phyloP scores from a whole-genome alignment of 306 rosid genomes.

The Acacia acuminata region DNA sequence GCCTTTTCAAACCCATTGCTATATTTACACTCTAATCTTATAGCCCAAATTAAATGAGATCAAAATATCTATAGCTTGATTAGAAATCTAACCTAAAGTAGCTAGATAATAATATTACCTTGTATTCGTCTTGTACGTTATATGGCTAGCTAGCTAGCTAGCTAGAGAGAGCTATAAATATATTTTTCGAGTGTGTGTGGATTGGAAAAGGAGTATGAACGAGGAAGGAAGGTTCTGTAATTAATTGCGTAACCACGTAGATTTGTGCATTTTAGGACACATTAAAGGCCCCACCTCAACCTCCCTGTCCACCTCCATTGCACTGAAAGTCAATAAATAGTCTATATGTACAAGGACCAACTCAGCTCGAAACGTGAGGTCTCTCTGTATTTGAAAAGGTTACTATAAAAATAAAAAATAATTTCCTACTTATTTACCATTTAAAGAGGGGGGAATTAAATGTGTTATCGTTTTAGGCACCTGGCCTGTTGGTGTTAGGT shows the following conservation, averaged over 20 bases:
- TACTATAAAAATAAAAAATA: neutral
- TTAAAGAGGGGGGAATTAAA: neutral
- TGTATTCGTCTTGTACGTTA: neutral
- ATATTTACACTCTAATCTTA: neutral
- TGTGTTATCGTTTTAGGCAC: neutral
- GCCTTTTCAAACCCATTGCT: slow-evolving; percentile 10
- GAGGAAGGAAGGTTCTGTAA: slow-evolving; percentile 42
- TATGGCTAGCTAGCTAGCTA: neutral
- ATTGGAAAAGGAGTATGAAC: slow-evolving; percentile 22
- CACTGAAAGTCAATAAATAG: neutral
- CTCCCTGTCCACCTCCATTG: slow-evolving; percentile 24
- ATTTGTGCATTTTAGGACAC: neutral
- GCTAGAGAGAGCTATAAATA: neutral
- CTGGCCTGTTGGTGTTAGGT: too few relatives aligned
- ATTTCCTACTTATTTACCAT: neutral
- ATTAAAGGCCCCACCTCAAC: slow-evolving; percentile 4
- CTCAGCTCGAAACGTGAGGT: neutral
- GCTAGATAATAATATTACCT: neutral
- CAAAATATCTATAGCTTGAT: neutral
- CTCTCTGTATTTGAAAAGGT: neutral
- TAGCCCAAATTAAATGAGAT: slow-evolving; percentile 27
- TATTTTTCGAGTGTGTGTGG: slow-evolving; percentile 4
- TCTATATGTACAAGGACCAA: neutral
- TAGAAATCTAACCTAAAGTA: slow-evolving; percentile 28
- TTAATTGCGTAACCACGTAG: slow-evolving; percentile 22